Evolutionary conservation across 257 asterid genomes (phyloP).

Genomic region (Coffea eugenioides): DNA sequence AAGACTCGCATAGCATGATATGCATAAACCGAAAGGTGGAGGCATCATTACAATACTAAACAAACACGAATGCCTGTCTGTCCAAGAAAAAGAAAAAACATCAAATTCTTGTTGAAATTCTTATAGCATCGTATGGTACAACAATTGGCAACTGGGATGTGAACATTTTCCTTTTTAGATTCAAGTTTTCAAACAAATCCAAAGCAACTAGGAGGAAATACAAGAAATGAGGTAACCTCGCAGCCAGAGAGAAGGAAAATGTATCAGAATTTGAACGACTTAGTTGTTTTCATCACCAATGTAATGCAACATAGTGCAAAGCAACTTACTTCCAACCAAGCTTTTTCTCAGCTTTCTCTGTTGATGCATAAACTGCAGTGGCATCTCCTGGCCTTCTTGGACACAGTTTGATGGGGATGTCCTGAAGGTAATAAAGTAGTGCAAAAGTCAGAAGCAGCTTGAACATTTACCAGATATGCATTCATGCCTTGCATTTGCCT

Average conservation of each 20-base stretch:
- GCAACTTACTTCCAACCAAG: constrained; percentile 90
- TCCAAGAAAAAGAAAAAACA: not conserved
- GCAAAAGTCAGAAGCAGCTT: not conserved
- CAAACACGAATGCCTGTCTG: not conserved
- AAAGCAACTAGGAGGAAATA: not conserved
- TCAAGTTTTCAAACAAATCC: not conserved
- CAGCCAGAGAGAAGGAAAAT: not conserved
- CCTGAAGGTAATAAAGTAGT: constrained; percentile 32
- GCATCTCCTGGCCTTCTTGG: constrained; percentile 94
- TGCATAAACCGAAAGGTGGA: not conserved
- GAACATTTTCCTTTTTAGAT: not conserved
- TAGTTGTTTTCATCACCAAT: not conserved
- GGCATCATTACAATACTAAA: not conserved
- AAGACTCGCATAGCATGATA: not conserved
- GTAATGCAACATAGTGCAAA: not conserved
- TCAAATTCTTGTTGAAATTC: not conserved
- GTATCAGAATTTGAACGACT: not conserved
- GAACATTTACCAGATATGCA: not conserved
- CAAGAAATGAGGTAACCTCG: not conserved
- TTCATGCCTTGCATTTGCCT: not conserved
- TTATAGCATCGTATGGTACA: not conserved
- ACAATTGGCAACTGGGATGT: not conserved
- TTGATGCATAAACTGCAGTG: constrained; percentile 89
- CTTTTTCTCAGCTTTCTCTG: constrained; percentile 70
- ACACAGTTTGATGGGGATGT: constrained; percentile 73